Base-by-base conservation (phyloP, 257 asterid genomes). In the Nicotiana noctiflora region DNA sequence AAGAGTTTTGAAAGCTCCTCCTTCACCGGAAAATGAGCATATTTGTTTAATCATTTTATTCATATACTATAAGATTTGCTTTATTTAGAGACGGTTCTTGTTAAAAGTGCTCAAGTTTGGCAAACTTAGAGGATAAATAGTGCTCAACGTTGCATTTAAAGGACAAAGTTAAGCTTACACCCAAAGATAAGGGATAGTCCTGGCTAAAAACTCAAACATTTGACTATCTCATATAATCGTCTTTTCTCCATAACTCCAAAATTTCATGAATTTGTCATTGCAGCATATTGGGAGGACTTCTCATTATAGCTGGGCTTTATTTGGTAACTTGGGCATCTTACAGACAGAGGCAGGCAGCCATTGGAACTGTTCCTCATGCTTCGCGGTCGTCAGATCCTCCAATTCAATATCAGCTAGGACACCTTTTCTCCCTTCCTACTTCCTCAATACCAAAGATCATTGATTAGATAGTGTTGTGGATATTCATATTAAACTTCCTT, bases 241-340 rank as follows among this genome's bases (percentile, higher is more conserved):
- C 6, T 67, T 34, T 37, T 21, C 37, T 19, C 63, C 62, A 25
- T 84, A 5, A 66, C 78, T 29, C 63, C 63, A 60, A 2, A 1
- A 74, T 23, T 61, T 74, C 63, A 40, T n/a, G 4, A 68, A 15
- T n/a, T 31, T 82, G 76, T 37, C 78, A 49, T 46, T 85, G 82
- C 98, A 96, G 98, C 89, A 88, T 96, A 81, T 34, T 92, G 18
- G 99, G 99, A 82, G 99, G 98, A 62, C 66, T 89, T 77, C 87
- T 96, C 49, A 92, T 96, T 7, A 87, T 94, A 74, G 92, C 89
- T 9, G 99, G 99, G 81, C 98, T 96, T 75, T 96, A 94, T 83
- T 56, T 91, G 92, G 98, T 96, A 61, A 96, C 99, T 15, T 93
- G 98, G 98, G 97, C 97, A 66, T 92, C 99, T 9, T 80, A 86